Base-by-base conservation (phyloP, 148 eudicot species). In the Silene uniflora region DNA sequence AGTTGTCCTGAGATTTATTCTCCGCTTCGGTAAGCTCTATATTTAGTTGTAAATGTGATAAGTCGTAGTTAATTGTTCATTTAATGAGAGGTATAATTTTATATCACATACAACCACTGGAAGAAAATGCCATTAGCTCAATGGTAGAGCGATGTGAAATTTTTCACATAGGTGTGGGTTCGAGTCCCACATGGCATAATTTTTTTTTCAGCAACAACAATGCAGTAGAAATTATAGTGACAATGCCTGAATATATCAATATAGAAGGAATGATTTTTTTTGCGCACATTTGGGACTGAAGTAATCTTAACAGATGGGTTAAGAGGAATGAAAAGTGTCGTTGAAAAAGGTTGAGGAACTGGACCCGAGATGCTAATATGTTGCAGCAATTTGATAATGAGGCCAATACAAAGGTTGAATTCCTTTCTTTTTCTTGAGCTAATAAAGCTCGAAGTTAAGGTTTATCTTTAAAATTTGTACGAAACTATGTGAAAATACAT, bases 291-390 rank as follows among this genome's bases (percentile, higher is more conserved):
- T 80, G 95, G 92, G 70, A 90, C 92, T 46, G 82, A 88, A 64
- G 82, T 90, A 73, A 80, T 88, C 78, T 78, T 88, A 70, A 90
- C 92, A 1, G 95, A 90, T 77, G 90, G 92, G 32, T 69, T 63
- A 63, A 78, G 76, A 78, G 95, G 91, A 70, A 58, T 88, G 79
- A 87, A 85, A 79, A 92, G 90, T 18, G 95, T 92, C 78, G 80
- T 85, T 78, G 89, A n/a, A 88, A 69, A 90, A 88, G 86, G 95
- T 92, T 56, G 88, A 90, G 80, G 87, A 90, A 83, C 83, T 88
- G 84, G 86, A 85, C 79, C 49, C 87, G 90, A 65, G 85, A 90
- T 81, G 86, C 95, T 69, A 83, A 87, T 81, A 84, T 88, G 89
- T 83, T 90, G 59, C 85, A 81, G 62, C 92, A 90, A 79, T 90